Base-by-base conservation (phyloP, 2,329 filamentous ascomycete species). In the Scedosporium minutisporum region DNA sequence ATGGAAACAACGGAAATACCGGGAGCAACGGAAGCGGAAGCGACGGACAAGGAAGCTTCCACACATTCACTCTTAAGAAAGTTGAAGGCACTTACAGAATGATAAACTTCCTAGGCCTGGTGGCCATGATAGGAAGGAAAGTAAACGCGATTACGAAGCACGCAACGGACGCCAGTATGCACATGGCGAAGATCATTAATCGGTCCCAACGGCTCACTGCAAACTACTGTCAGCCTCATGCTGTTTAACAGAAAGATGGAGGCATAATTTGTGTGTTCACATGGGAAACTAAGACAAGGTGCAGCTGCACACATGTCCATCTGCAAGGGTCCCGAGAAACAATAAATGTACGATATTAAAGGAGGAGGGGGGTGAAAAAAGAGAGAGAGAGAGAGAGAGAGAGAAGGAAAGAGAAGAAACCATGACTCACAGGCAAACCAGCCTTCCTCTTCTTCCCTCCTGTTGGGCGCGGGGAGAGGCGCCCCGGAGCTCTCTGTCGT, bases 181-280 rank as follows among this genome's bases (percentile, higher is more conserved):
- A 96, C 71, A 88, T 91, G 67, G 85, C 88, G 76, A 99, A 99
- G 70, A 97, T 85, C 74, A 99, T 82, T 72, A 97, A 79, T 63
- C 93, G 90, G 78, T 99, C 95, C 95, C 93, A 97, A 78, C 93
- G 86, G 78, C 91, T 96, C 80, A 99, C 95, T 97, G 77, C 72
- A 18, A 21, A 69, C 65, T 65, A 65, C 66, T 66, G 67, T 72
- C 68, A 74, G 70, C 69, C 64, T 60, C 44, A 53, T 51, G 21
- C 51, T 18, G 38, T 21, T 38, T 33, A 21, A 53, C 7, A 27
- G 33, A 38, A 29, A 58, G 18, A 23, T 58, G 48, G 9, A 18
- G n/a, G 44, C 44, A 61, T 58, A 57, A 59, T 55, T 57, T 57
- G 61, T 66, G 62, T 66, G 67, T 65, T 77, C 75, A 77, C 74